Evolutionary conservation across 371 early-diverging fungal species (phyloP).

Genomic region (Rhizopus microsporus): DNA sequence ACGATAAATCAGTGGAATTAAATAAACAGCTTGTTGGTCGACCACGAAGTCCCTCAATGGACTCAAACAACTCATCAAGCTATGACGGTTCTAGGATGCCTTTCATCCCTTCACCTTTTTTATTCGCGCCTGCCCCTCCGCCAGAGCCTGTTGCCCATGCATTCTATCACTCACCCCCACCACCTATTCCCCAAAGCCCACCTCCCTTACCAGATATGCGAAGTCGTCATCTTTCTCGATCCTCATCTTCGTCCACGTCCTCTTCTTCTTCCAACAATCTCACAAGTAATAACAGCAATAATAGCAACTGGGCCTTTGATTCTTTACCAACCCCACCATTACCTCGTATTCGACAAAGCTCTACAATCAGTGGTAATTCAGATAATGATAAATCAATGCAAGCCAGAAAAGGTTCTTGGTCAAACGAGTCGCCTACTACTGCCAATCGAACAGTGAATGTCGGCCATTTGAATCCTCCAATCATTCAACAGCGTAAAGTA

Average conservation of each 20-base stretch:
- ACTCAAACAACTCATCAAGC: constrained; percentile 16
- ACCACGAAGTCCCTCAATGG: constrained; percentile 33
- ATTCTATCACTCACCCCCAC: constrained; percentile 10
- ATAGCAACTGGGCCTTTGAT: constrained; percentile 6
- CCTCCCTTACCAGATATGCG: constrained; percentile 13
- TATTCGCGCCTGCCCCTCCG: constrained; percentile 18
- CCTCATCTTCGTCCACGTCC: constrained; percentile 16
- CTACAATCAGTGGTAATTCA: constrained; percentile 23
- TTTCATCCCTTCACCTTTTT: constrained; percentile 35
- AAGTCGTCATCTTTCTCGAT: constrained; percentile 14
- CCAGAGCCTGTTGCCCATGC: constrained; percentile 2
- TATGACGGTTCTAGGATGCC: constrained; percentile 9
- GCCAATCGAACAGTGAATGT: constrained; percentile 3
- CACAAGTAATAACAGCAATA: constrained; percentile 1
- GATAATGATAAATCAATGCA: constrained; percentile 16
- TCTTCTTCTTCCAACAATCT: constrained; percentile 22
- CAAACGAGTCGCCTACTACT: constrained; percentile 18
- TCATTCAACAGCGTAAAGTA: constrained; percentile 43
- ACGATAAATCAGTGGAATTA: constrained; percentile 27
- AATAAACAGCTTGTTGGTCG: constrained; percentile 21
- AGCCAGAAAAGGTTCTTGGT: constrained; percentile 26
- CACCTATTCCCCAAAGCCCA: constrained; percentile 10
- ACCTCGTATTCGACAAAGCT: constrained; percentile 26
- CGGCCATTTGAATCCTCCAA: constrained; percentile 19
- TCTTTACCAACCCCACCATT: constrained; percentile 16